Evolutionary conservation across 208 protist species (phyloP).

Genomic region (Leishmania arabica): DNA sequence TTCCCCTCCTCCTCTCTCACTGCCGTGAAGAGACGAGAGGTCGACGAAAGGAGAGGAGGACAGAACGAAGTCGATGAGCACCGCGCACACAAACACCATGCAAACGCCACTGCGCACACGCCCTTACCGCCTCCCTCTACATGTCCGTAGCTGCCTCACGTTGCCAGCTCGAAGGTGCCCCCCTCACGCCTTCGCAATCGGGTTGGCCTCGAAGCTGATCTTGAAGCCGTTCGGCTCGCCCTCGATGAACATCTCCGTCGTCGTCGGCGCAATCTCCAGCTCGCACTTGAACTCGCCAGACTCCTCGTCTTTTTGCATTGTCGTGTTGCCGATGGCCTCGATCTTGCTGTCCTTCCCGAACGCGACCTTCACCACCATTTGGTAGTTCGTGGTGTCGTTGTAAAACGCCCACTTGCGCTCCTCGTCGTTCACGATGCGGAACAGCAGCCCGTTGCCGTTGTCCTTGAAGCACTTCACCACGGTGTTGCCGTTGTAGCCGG

Average conservation of each 20-base stretch:
- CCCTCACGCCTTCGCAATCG: conserved; percentile 37
- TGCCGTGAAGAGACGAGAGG: not conserved
- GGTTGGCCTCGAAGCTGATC: conserved; percentile 77
- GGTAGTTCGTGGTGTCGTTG: conserved; percentile 83
- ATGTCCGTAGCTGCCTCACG: not conserved
- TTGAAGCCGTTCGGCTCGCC: conserved; percentile 83
- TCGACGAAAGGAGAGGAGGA: not conserved
- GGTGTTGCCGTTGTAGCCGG: conserved; percentile 51
- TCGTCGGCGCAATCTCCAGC: conserved; percentile 50
- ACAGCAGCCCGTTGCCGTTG: conserved; percentile 83
- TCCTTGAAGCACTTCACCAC: conserved; percentile 81
- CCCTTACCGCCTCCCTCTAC: not conserved
- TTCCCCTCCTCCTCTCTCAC: not conserved
- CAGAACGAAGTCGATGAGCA: not conserved
- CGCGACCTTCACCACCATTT: conserved; percentile 70
- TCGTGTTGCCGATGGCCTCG: conserved; percentile 57
- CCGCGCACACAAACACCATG: not conserved
- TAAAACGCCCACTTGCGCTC: conserved; percentile 86
- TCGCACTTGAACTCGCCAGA: conserved; percentile 69
- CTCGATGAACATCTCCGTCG: conserved; percentile 80
- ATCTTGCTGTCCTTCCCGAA: conserved; percentile 82
- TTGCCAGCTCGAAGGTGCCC: not conserved
- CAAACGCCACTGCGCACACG: not conserved
- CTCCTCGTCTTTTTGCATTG: conserved; percentile 45
- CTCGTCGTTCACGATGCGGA: conserved; percentile 78